Percentiles rank a stretch among this genome's conserved stretches.
These are phyloP conservation scores for Luffa acutangula DNA, from an alignment of 306 rosid genomes.

Conservation along the genomic window DNA sequence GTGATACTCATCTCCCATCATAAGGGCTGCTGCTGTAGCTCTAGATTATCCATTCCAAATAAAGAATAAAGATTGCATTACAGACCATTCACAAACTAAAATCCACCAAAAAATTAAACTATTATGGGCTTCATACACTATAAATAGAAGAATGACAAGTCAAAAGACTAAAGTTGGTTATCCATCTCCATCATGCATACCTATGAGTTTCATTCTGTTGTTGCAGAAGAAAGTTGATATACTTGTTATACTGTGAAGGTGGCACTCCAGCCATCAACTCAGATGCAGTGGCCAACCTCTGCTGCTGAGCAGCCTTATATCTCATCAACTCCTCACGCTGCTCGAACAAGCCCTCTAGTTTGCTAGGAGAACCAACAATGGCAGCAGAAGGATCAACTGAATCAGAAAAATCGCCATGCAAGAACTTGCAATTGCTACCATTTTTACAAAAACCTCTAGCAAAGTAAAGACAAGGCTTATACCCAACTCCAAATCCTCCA, in stretches of 20 bases:
- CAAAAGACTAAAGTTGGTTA: neutral
- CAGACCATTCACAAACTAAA: neutral
- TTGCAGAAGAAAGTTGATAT: conserved; percentile 56
- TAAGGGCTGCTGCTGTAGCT: conserved; percentile 22
- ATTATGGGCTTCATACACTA: neutral
- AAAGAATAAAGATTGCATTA: neutral
- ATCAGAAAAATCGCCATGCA: conserved; percentile 56
- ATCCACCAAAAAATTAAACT: neutral
- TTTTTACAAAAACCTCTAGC: conserved; percentile 92
- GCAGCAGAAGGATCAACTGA: conserved; percentile 32
- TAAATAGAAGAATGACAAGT: neutral
- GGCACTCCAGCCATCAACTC: conserved; percentile 50
- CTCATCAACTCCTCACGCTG: conserved; percentile 66
- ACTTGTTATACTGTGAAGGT: conserved; percentile 54
- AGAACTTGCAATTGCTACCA: conserved; percentile 74
- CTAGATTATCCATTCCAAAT: neutral
- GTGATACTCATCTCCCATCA: conserved; percentile 70
- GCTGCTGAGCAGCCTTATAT: conserved; percentile 50
- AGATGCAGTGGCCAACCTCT: conserved; percentile 48
- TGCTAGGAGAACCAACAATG: conserved; percentile 66
- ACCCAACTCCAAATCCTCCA: conserved; percentile 40
- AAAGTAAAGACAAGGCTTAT: conserved; percentile 77
- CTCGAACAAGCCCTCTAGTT: conserved; percentile 43
- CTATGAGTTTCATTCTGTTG: conserved; percentile 66
- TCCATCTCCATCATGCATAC: conserved; percentile 20